These are phyloP conservation scores for Globisporangium emineosum DNA, from an alignment of 352 stramenopile species.

Conservation along the genomic window DNA sequence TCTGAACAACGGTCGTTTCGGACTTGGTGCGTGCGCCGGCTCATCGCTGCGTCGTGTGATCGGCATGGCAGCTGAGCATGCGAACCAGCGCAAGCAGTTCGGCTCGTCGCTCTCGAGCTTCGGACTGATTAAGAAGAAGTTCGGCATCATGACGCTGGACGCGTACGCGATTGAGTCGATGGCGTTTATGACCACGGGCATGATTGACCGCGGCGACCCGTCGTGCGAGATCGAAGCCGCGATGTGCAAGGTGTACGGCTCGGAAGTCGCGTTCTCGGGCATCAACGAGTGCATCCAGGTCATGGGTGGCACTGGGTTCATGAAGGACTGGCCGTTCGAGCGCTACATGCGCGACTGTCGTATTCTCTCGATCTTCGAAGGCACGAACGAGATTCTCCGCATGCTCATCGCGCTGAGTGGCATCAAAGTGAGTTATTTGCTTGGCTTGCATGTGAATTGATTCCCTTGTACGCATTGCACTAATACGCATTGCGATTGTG, in stretches of 20 bases:
- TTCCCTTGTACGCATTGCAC: constrained; percentile 1
- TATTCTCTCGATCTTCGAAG: constrained; percentile 91
- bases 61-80: constrained; percentile 60
- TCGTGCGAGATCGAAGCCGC: constrained; percentile 86
- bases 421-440: constrained; percentile 49
- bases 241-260: constrained; percentile 89
- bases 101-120: constrained; percentile 69
- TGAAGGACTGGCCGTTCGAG: constrained; percentile 92
- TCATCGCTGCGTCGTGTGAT: constrained; percentile 71
- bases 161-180: constrained; percentile 87
- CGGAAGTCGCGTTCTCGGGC: constrained; percentile 73
- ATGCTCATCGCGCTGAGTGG: constrained; percentile 90
- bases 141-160: constrained; percentile 74
- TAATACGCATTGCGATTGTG: constrained; percentile 14
- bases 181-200: constrained; percentile 88
- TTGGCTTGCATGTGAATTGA: constrained; percentile 2
- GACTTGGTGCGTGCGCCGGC: constrained; percentile 71
- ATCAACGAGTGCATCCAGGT: constrained; percentile 90
- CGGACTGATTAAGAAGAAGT: constrained; percentile 88
- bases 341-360: constrained; percentile 89
- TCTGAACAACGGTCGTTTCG: constrained; percentile 92
- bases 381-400: constrained; percentile 90
- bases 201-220: constrained; percentile 84
- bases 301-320: constrained; percentile 88
- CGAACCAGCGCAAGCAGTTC: constrained; percentile 83